Conservation (phyloP, 805 yeast genomes). For the Clavispora asparagi region DNA sequence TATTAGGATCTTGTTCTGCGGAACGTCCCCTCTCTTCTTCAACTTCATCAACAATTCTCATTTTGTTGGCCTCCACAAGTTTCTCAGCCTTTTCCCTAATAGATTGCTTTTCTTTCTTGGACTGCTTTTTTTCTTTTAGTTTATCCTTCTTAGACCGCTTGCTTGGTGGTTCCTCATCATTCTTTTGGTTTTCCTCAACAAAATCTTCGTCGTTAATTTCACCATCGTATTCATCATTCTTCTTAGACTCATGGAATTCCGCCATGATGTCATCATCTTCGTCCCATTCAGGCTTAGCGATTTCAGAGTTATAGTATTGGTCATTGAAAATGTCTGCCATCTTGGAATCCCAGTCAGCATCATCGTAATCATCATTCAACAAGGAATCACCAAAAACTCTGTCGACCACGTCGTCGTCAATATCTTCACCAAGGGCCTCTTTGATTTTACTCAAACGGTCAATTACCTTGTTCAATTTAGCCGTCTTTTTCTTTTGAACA, state of each 20-base stretch:
- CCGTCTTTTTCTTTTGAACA: slow-evolving; percentile 65
- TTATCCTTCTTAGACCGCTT: slow-evolving; percentile 51
- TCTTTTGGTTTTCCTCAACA: slow-evolving; percentile 4
- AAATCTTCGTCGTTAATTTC: slow-evolving; percentile 5
- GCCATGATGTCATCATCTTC: slow-evolving; percentile 37
- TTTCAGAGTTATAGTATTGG: slow-evolving; percentile 57
- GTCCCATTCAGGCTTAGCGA: slow-evolving; percentile 61
- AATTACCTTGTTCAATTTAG: slow-evolving; percentile 71
- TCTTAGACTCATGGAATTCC: slow-evolving; percentile 23
- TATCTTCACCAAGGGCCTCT: slow-evolving; percentile 63
- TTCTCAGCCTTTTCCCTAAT: slow-evolving; percentile 66
- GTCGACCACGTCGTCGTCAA: slow-evolving; percentile 53
- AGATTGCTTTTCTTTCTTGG: slow-evolving; percentile 58
- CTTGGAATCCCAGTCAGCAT: slow-evolving; percentile 84
- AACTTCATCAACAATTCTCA: slow-evolving; percentile 62
- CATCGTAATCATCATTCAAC: slow-evolving; percentile 83
- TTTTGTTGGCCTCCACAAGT: slow-evolving; percentile 69
- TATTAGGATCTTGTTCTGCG: slow-evolving; percentile 39
- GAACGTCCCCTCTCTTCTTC: slow-evolving; percentile 56
- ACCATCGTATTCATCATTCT: slow-evolving; percentile 7
- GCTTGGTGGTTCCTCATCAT: slow-evolving; percentile 21
- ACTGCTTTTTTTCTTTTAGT: slow-evolving; percentile 49
- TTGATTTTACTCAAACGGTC: slow-evolving; percentile 63
- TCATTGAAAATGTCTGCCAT: slow-evolving; percentile 85
- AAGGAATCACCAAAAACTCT: slow-evolving; percentile 70